A percentile compares a stretch with the other conserved stretches of the same genome.
Conservation (phyloP, 306 rosid genomes). For the Hippophae tibetana region DNA sequence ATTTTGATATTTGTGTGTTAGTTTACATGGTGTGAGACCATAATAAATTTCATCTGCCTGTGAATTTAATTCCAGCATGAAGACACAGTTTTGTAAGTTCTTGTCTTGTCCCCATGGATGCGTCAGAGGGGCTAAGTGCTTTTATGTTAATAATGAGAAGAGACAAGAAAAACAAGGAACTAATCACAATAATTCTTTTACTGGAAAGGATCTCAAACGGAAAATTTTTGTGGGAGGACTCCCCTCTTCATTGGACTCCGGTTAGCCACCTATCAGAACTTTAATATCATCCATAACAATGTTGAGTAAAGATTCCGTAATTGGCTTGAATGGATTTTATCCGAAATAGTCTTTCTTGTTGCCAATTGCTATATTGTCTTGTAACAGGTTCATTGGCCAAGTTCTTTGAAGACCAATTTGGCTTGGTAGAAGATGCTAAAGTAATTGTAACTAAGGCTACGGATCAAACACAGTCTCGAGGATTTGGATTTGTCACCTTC, state of each 20-base stretch:
- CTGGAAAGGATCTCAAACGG: constrained; percentile 3
- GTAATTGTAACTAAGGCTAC: constrained; percentile 22
- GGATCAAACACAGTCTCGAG: constrained; percentile 25
- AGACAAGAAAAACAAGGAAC: constrained; percentile 16
- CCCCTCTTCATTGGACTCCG: constrained; percentile 26
- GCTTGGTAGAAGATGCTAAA: constrained; percentile 28
- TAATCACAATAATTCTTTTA: neutral
- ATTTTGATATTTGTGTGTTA: neutral
- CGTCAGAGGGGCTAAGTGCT: constrained; percentile 29
- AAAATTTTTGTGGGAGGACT: constrained; percentile 34
- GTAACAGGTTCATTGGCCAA: constrained; percentile 21
- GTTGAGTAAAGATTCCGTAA: too few species aligned
- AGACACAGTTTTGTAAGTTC: constrained; percentile 25
- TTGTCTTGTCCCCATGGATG: constrained; percentile 30
- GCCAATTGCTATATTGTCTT: neutral
- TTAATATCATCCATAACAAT: neutral
- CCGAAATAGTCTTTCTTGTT: too few species aligned
- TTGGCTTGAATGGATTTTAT: too few species aligned
- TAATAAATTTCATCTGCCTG: constrained; percentile 4
- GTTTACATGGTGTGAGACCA: constrained; percentile 2
- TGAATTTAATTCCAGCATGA: constrained; percentile 13
- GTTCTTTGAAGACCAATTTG: constrained; percentile 30
- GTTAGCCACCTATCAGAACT: constrained; percentile 18
- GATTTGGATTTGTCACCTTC: constrained; percentile 34
- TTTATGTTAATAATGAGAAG: constrained; percentile 21